Base-by-base conservation (phyloP, 352 stramenopile species). In the Globisporangium lucens region DNA sequence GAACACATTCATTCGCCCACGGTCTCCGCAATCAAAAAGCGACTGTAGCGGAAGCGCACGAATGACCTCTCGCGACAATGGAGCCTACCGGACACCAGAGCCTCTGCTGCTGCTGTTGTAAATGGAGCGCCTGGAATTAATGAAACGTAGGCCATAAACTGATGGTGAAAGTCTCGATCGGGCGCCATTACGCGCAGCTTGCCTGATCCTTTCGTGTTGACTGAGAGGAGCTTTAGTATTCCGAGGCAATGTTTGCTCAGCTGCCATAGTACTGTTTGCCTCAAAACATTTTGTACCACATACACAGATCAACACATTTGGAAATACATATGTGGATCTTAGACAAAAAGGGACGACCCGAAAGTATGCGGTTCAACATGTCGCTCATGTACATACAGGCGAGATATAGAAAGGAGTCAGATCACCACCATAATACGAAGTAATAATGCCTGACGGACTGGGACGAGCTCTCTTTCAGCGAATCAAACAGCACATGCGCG, bases 291-390 rank as follows among this genome's bases (percentile, higher is more conserved):
- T 35, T 57, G 24, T 35, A 56, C 51, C 6, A 24, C 4, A 57
- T 36, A 22, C 24, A n/a, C 12, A 46, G 30, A 33, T 33, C 49
- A 20, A 6, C 0, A 56, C 5, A 20, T 15, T n/a, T 33, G 49
- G 49, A 56, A 56, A 29, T 27, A 52, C 17, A 12, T 57, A 35
- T 57, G 51, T 58, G 27, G 5, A 58, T 41, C 1, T n/a, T 17
- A 17, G 36, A 17, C 36, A 46, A 46, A 46, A 46, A 46, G 36
- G 36, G 36, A 46, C 12, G 36, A 46, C 36, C 33, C 12, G 24
- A 36, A 58, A 20, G 53, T 58, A 30, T 58, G 35, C 53, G 8
- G 53, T 58, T 58, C 53, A 58, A 24, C 52, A 58, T 58, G 53
- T 58, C 53, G 30, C 53, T 30, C 53, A n/a, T 24, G 24, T 24